A percentile compares a stretch with the other conserved stretches of the same genome.
phyloP scores from a whole-genome alignment of 495 filamentous ascomycete species.

The Penicillium taxi region DNA sequence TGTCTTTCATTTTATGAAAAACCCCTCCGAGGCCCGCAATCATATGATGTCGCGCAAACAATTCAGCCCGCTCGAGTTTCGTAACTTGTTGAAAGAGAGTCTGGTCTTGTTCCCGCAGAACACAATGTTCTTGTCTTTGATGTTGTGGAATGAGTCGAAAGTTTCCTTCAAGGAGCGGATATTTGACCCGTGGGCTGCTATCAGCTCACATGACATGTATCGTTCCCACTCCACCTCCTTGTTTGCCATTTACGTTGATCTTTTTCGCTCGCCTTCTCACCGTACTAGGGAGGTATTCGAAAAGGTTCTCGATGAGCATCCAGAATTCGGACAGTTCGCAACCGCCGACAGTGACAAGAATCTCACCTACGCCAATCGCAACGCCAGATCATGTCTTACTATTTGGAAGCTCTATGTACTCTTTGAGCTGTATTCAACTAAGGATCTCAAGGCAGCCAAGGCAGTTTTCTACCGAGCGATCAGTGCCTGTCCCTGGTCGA shows the following conservation, averaged over 20 bases:
- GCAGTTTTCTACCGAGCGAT: slow-evolving; percentile 40
- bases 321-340: slow-evolving; percentile 6
- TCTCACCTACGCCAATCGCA: slow-evolving; percentile 29
- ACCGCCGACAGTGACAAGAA: slow-evolving; percentile 17
- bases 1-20: slow-evolving; percentile 55
- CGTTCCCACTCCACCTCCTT: not conserved
- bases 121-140: slow-evolving; percentile 65
- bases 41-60: too few relatives aligned
- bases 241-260: not conserved
- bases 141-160: slow-evolving; percentile 60
- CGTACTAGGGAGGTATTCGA: slow-evolving; percentile 60
- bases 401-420: slow-evolving; percentile 64
- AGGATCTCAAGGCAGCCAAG: slow-evolving; percentile 39
- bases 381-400: slow-evolving; percentile 31
- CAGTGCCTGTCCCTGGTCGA: slow-evolving; percentile 66
- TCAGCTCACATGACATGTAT: slow-evolving; percentile 45
- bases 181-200: too few relatives aligned
- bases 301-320: slow-evolving; percentile 44
- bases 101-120: slow-evolving; percentile 63
- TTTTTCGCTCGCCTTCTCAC: slow-evolving; percentile 7
- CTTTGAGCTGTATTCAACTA: slow-evolving; percentile 37
- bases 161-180: slow-evolving; percentile 67
- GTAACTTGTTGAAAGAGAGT: slow-evolving; percentile 49
- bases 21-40: slow-evolving; percentile 26
- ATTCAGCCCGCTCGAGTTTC: slow-evolving; percentile 57